phyloP scores from a whole-genome alignment of 768 basidiomycete species.

The Lactarius trivialis region DNA sequence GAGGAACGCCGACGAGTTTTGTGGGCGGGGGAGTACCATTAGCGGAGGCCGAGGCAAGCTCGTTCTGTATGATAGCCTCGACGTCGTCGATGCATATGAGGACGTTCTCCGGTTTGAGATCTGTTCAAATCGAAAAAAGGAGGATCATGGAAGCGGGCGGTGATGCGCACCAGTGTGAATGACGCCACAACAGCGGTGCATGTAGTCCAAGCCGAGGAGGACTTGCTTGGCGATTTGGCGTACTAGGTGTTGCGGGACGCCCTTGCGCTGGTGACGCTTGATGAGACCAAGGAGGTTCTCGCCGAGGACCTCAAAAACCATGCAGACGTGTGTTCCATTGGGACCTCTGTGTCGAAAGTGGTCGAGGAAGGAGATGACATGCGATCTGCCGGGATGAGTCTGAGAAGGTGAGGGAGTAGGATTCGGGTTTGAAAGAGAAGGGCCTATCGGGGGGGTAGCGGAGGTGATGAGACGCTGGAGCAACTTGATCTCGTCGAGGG shows the following conservation, averaged over 20 bases:
- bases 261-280: slow-evolving; percentile 97
- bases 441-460: slow-evolving; percentile 46
- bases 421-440: slow-evolving; percentile 43
- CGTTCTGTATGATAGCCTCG: slow-evolving; percentile 82
- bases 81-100: slow-evolving; percentile 96
- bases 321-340: slow-evolving; percentile 96
- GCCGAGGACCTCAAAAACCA: slow-evolving; percentile 98
- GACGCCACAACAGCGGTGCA: slow-evolving; percentile 95
- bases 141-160: background rate
- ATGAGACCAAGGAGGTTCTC: slow-evolving; percentile 95
- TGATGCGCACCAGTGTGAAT: slow-evolving; percentile 75
- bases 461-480: slow-evolving; percentile 92
- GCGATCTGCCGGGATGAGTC: slow-evolving; percentile 81
- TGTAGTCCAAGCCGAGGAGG: slow-evolving; percentile 91
- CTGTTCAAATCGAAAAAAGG: slow-evolving; percentile 34
- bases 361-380: slow-evolving; percentile 96
- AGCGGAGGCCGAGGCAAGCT: slow-evolving; percentile 53
- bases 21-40: slow-evolving; percentile 40
- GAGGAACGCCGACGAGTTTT: slow-evolving; percentile 88
- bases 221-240: slow-evolving; percentile 97
- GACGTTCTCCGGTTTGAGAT: slow-evolving; percentile 97
- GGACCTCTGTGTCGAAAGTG: slow-evolving; percentile 96
- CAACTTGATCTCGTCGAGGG: slow-evolving; percentile 97
- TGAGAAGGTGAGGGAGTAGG: slow-evolving; percentile 51
- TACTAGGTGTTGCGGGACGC: slow-evolving; percentile 88